A percentile compares a stretch with the other conserved stretches of the same genome.
These are phyloP conservation scores for Echria macrotheca DNA, from an alignment of 495 filamentous ascomycete species.

Conservation along the genomic window DNA sequence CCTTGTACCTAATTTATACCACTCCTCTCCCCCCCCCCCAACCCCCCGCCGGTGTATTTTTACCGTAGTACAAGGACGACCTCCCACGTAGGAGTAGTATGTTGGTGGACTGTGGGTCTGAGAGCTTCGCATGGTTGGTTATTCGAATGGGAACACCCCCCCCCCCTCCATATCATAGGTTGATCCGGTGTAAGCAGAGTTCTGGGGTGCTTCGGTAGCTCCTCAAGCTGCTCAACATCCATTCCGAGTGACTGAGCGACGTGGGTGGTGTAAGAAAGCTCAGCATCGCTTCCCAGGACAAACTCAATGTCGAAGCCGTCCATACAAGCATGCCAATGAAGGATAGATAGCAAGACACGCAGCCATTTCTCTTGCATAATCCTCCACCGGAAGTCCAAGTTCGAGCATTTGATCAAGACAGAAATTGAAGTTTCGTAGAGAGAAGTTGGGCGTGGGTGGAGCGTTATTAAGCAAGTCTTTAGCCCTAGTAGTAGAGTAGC, in stretches of 20 bases:
- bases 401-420: constrained; percentile 13
- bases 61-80: too few species aligned
- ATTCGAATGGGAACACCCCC: too few species aligned
- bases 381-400: constrained; percentile 3
- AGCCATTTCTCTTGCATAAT: constrained; percentile 6
- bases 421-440: constrained; percentile 14
- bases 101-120: too few species aligned
- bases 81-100: too few species aligned
- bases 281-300: constrained; percentile 9
- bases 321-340: constrained; percentile 13
- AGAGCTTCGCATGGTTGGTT: too few species aligned
- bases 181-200: too few species aligned
- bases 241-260: neutral
- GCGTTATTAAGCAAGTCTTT: too few species aligned
- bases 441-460: constrained; percentile 4
- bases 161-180: too few species aligned
- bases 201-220: neutral
- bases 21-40: too few species aligned
- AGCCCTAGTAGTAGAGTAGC: too few species aligned
- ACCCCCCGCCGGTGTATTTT: too few species aligned
- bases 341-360: constrained; percentile 1
- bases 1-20: too few species aligned
- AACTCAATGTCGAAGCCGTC: constrained; percentile 15
- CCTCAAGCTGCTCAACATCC: neutral
- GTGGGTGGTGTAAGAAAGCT: neutral